Conservation (phyloP, 768 basidiomycete species). For the Tricholoma sp. region DNA sequence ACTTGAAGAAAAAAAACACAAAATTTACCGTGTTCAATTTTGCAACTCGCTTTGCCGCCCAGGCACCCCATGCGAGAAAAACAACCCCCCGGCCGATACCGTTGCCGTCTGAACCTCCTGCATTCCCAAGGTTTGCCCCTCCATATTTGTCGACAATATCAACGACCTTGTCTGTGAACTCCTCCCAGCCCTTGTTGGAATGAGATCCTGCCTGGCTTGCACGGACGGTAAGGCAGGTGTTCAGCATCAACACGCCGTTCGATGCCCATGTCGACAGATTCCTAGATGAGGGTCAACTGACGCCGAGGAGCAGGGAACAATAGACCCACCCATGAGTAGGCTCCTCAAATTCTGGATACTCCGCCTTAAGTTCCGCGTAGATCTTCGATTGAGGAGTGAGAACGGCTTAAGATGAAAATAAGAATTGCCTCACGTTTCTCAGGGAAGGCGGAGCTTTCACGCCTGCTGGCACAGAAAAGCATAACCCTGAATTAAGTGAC, state of each 20-base stretch:
- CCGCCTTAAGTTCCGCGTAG: slow-evolving; percentile 79
- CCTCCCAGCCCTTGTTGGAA: slow-evolving; percentile 84
- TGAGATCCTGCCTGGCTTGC: slow-evolving; percentile 76
- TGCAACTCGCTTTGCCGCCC: slow-evolving; percentile 78
- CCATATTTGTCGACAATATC: slow-evolving; percentile 73
- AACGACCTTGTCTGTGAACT: slow-evolving; percentile 79
- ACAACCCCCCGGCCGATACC: slow-evolving; percentile 64
- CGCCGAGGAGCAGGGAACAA: neutral
- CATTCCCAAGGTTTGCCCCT: slow-evolving; percentile 55
- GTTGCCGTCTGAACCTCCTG: slow-evolving; percentile 27
- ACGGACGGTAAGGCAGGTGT: slow-evolving; percentile 87
- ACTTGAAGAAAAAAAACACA: neutral
- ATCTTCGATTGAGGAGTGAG: slow-evolving; percentile 46
- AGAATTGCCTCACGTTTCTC: slow-evolving; percentile 54
- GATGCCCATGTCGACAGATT: slow-evolving; percentile 78
- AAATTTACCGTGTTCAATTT: slow-evolving; percentile 63
- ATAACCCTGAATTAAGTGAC: slow-evolving; percentile 43
- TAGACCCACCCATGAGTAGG: slow-evolving; percentile 78
- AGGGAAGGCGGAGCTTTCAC: slow-evolving; percentile 76
- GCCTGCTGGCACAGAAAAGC: slow-evolving; percentile 87
- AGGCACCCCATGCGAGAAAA: slow-evolving; percentile 89
- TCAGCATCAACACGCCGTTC: slow-evolving; percentile 86
- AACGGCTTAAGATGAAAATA: slow-evolving; percentile 3
- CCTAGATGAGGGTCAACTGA: slow-evolving; percentile 32
- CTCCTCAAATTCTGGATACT: slow-evolving; percentile 72